A percentile compares a stretch with the other conserved stretches of the same genome.
These are phyloP conservation scores for Ustilago loliicola DNA, from an alignment of 1,284 basidiomycete genomes.

Conservation along the genomic window DNA sequence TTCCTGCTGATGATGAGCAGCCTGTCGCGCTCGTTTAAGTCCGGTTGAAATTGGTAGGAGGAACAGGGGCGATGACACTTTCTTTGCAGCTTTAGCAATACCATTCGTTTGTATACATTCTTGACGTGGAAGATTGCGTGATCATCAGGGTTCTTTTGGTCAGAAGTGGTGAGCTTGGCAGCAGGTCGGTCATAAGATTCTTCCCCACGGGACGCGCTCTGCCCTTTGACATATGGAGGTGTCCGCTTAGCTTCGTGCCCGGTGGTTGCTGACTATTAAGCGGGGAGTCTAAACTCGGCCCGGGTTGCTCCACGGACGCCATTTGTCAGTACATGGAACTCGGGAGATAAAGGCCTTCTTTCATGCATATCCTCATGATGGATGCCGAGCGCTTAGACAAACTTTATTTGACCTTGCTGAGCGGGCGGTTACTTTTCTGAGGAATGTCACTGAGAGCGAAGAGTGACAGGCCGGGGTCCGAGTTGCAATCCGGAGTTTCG, in stretches of 20 bases:
- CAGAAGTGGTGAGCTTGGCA: neutral
- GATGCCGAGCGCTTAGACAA: neutral
- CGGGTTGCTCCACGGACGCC: neutral
- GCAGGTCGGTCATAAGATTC: neutral
- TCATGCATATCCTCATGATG: too few relatives aligned
- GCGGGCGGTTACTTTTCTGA: neutral
- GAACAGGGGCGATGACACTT: neutral
- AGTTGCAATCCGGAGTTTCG: neutral
- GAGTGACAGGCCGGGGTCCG: neutral
- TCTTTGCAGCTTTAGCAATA: neutral
- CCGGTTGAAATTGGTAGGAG: neutral
- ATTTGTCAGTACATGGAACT: neutral
- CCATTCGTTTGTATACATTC: neutral
- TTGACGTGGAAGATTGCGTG: neutral
- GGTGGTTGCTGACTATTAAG: neutral
- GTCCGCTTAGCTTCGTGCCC: neutral
- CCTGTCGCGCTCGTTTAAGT: neutral
- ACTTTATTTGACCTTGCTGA: too few relatives aligned
- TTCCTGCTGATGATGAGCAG: constrained; percentile 1
- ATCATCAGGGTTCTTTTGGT: neutral
- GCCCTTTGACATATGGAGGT: neutral
- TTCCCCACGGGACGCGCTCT: neutral
- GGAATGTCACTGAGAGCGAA: too few relatives aligned
- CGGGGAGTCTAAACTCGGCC: neutral
- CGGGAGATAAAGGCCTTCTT: neutral